These are phyloP conservation scores for Trichoderma sp. DNA, from an alignment of 2,329 filamentous ascomycete genomes.

Conservation along the genomic window DNA sequence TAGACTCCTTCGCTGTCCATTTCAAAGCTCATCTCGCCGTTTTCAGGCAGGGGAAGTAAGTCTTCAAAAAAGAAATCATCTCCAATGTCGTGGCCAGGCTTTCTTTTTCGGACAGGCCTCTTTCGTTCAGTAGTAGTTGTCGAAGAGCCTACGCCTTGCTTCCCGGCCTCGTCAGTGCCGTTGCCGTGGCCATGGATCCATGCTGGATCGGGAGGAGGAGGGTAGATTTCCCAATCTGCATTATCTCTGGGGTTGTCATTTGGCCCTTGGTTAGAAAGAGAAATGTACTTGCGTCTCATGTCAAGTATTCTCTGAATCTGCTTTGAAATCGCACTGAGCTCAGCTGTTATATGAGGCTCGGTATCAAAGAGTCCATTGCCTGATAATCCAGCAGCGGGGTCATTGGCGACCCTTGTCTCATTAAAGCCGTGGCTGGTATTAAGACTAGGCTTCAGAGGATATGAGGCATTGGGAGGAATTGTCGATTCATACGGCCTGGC, in stretches of 20 bases:
- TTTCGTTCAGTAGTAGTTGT: constrained; percentile 38
- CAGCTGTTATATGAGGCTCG: constrained; percentile 77
- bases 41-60: constrained; percentile 67
- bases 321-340: constrained; percentile 81
- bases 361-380: constrained; percentile 67
- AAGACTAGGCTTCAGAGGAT: neutral
- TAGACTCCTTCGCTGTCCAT: constrained; percentile 88
- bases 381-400: constrained; percentile 53
- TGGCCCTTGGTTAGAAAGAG: constrained; percentile 72
- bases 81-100: constrained; percentile 48
- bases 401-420: constrained; percentile 40
- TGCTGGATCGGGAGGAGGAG: constrained; percentile 74
- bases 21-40: constrained; percentile 70
- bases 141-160: neutral
- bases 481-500: constrained; percentile 6
- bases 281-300: constrained; percentile 83
- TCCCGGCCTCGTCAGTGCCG: constrained; percentile 8
- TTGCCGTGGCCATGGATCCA: constrained; percentile 54
- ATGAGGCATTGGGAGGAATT: neutral
- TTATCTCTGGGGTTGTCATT: constrained; percentile 3
- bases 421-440: constrained; percentile 42
- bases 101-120: constrained; percentile 61
- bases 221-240: constrained; percentile 6
- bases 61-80: constrained; percentile 88
- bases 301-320: constrained; percentile 91